Evolutionary conservation across 2,329 filamentous ascomycete species (phyloP).

Genomic region (Atkinsonella hypoxylon): DNA sequence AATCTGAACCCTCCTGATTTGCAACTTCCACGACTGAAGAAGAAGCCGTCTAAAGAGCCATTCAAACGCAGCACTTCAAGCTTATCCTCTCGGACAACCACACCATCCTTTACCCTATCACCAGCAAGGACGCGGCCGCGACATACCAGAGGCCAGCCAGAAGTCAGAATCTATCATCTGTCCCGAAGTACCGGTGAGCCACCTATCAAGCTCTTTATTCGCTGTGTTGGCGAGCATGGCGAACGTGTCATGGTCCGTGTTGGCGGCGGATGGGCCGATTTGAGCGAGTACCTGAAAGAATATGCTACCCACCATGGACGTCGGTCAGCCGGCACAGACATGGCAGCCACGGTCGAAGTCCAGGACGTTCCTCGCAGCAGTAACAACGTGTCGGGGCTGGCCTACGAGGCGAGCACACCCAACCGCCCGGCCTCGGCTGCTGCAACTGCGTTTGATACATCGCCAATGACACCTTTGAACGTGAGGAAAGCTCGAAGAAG

Average conservation of each 20-base stretch:
- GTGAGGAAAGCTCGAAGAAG: conserved; percentile 43
- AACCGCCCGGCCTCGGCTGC: conserved; percentile 28
- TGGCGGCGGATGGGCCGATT: conserved; percentile 93
- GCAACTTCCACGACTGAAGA: conserved; percentile 34
- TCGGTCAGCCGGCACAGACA: conserved; percentile 34
- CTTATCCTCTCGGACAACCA: conserved; percentile 45
- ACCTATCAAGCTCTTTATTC: conserved; percentile 89
- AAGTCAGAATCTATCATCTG: conserved; percentile 87
- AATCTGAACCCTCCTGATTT: conserved; percentile 49
- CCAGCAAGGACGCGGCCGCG: conserved; percentile 46
- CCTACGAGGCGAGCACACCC: conserved; percentile 27
- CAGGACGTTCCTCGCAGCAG: conserved; percentile 32
- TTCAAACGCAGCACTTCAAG: conserved; percentile 37
- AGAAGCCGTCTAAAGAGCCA: conserved; percentile 29
- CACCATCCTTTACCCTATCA: conserved; percentile 57
- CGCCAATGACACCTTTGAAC: conserved; percentile 36
- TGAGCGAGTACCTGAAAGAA: conserved; percentile 88
- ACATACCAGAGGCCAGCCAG: conserved; percentile 44
- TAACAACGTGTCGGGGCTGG: conserved; percentile 13
- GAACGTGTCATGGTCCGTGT: conserved; percentile 97
- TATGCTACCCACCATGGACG: conserved; percentile 87
- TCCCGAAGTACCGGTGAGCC: conserved; percentile 71
- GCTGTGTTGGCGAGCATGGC: conserved; percentile 77
- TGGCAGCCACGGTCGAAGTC: conserved; percentile 45
- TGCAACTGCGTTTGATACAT: conserved; percentile 21